Evolutionary conservation across 1,139 yeast genomes (phyloP).

Genomic region (Meyerozyma guilliermondii): DNA sequence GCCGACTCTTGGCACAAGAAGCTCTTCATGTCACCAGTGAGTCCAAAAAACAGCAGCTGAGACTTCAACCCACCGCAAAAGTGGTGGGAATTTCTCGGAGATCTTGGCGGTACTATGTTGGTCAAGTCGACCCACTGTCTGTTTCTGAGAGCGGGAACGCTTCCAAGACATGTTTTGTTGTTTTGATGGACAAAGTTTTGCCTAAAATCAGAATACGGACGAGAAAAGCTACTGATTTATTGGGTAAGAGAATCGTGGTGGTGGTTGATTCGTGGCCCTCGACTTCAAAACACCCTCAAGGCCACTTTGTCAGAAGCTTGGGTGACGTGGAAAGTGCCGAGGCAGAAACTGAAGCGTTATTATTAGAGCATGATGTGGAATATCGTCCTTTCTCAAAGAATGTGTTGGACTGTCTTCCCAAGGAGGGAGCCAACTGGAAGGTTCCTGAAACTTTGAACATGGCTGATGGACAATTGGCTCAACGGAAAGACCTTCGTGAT

Average conservation of each 20-base stretch:
- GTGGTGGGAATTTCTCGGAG: constrained; percentile 86
- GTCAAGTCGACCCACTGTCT: constrained; percentile 83
- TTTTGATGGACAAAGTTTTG: constrained; percentile 81
- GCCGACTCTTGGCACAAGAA: constrained; percentile 69
- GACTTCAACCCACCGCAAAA: constrained; percentile 83
- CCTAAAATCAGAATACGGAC: constrained; percentile 88
- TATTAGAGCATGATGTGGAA: constrained; percentile 93
- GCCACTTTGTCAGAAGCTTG: constrained; percentile 85
- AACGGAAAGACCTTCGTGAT: constrained; percentile 82
- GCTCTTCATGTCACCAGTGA: constrained; percentile 57
- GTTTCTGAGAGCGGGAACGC: constrained; percentile 58
- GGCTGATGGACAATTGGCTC: constrained; percentile 56
- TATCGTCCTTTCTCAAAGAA: constrained; percentile 92
- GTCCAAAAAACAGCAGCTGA: constrained; percentile 22
- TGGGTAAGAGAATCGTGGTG: constrained; percentile 85
- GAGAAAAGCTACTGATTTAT: constrained; percentile 73
- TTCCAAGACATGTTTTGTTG: constrained; percentile 74
- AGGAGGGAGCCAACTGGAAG: constrained; percentile 89
- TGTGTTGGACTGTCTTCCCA: constrained; percentile 87
- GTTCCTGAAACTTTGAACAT: constrained; percentile 64
- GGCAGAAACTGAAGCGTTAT: constrained; percentile 94
- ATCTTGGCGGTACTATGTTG: constrained; percentile 95
- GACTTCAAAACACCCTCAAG: constrained; percentile 81
- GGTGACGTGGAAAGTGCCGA: constrained; percentile 90
- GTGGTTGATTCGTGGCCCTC: constrained; percentile 92